These are phyloP conservation scores for Mycena polygramma DNA, from an alignment of 768 basidiomycete genomes.

Conservation along the genomic window DNA sequence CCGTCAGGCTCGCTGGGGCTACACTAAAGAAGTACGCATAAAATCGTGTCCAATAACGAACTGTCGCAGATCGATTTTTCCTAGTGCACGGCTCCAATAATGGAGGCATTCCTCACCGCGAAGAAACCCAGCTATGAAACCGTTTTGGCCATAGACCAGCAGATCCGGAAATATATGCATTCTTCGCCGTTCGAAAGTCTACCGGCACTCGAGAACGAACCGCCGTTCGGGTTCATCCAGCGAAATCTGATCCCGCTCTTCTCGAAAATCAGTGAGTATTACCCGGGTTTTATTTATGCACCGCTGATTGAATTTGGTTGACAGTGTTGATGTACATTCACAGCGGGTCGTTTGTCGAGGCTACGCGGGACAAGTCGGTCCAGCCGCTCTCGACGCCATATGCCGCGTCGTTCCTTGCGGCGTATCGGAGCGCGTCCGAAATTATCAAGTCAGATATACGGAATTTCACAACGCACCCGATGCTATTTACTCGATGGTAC, in stretches of 20 bases:
- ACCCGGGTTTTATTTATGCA: not conserved
- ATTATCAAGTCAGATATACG: conserved; percentile 50
- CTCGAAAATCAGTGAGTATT: conserved; percentile 43
- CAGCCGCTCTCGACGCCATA: conserved; percentile 62
- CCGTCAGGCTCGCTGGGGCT: conserved; percentile 33
- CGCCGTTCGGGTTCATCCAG: conserved; percentile 46
- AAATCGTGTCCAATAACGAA: not conserved
- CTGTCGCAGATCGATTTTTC: not conserved
- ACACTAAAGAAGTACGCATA: conserved; percentile 37
- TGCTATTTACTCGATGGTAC: conserved; percentile 39
- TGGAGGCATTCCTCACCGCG: conserved; percentile 53
- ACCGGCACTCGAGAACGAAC: conserved; percentile 48
- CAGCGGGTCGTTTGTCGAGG: conserved; percentile 60
- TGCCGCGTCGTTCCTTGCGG: conserved; percentile 63
- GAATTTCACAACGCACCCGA: conserved; percentile 37
- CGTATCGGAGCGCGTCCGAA: conserved; percentile 60
- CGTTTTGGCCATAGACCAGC: conserved; percentile 58
- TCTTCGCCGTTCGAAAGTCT: conserved; percentile 28
- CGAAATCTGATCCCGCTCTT: conserved; percentile 49
- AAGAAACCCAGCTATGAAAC: conserved; percentile 56
- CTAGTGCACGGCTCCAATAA: conserved; percentile 44
- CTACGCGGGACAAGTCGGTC: conserved; percentile 56
- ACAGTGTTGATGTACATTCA: conserved; percentile 61
- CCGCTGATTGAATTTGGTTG: conserved; percentile 5
- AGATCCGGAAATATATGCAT: conserved; percentile 43